Evolutionary conservation across 345 rosid species (phyloP), one percentile per base, ranked within the genome.

Genomic region (Citrus medica): DNA sequence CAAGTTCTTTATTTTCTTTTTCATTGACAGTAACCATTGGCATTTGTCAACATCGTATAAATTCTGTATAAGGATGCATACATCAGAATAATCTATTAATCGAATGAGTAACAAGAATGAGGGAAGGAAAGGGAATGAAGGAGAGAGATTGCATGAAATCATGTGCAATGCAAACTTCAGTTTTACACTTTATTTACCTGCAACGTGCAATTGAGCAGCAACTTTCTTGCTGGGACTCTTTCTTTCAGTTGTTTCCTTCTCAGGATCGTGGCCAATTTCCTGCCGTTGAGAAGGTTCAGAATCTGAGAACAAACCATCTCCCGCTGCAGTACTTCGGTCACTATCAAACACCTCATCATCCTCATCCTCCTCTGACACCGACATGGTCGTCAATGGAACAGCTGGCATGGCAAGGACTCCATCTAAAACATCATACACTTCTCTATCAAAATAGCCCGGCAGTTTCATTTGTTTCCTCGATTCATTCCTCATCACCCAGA

Each of bases 401-500:
- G 83, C 82, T 19, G 72, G 82, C 51, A 75, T 37, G 16, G 79
- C 67, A 55, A 56, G 33, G 28, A 17, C 19, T 60, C 37, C 76
- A 6, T 75, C 74, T 77, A 85, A 58, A 61, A 68, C 59, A 14
- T 80, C 74, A 76, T 80, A 85, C 24, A 85, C 79, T 67, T 85
- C 85, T 78, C 46, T 80, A 58, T 83, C 75, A 22, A 78, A 83
- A 48, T 48, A 73, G 59, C 82, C 37, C 2, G 86, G 88, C 79
- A 83, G 37, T 73, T 83, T 85, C 78, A 75, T 80, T 68, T 78
- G 79, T 76, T 62, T 80, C 74, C 81, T 80, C 64, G 63, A 32
- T 30, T 83, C 75, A 65, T 55, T 78, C 67, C 79, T 80, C 84
- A 76, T 83, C 12, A n/a, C 59, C 85, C 86, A 85, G 64, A 78